phyloP scores from a whole-genome alignment of 2,329 filamentous ascomycete genomes.

The Cadophora malorum region DNA sequence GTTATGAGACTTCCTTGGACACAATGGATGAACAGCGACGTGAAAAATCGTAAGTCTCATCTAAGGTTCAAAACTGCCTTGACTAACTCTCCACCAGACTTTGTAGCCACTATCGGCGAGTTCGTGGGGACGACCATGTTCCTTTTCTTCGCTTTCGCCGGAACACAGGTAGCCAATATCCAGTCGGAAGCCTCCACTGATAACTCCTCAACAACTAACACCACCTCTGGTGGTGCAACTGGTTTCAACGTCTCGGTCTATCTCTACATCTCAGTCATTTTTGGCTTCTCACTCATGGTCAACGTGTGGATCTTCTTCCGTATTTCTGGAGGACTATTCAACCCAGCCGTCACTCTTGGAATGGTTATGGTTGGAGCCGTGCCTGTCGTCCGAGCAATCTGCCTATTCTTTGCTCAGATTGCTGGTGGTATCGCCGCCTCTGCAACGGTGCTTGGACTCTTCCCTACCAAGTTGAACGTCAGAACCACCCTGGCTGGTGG shows the following conservation, averaged over 20 bases:
- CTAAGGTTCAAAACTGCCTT: neutral
- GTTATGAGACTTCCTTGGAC: slow-evolving; percentile 54
- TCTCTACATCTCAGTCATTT: slow-evolving; percentile 46
- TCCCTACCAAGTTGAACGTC: slow-evolving; percentile 45
- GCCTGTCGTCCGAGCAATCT: slow-evolving; percentile 42
- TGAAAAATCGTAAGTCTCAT: slow-evolving; percentile 50
- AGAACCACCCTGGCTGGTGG: slow-evolving; percentile 51
- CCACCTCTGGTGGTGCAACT: slow-evolving; percentile 52
- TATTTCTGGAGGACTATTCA: slow-evolving; percentile 59
- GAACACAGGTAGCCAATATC: slow-evolving; percentile 42
- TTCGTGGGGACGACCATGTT: slow-evolving; percentile 47
- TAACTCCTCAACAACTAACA: slow-evolving; percentile 37
- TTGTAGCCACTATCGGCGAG: slow-evolving; percentile 42
- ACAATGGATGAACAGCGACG: slow-evolving; percentile 54
- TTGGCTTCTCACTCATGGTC: slow-evolving; percentile 51
- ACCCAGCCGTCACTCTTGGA: slow-evolving; percentile 52
- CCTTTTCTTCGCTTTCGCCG: slow-evolving; percentile 46
- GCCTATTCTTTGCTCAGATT: slow-evolving; percentile 47
- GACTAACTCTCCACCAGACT: too few species aligned
- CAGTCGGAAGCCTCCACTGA: slow-evolving; percentile 41
- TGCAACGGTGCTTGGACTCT: slow-evolving; percentile 49
- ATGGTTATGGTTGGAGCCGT: slow-evolving; percentile 47
- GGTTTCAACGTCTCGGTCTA: slow-evolving; percentile 53
- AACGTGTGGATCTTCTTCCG: slow-evolving; percentile 63
- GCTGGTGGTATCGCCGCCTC: slow-evolving; percentile 48